These are phyloP conservation scores for Xanthoceras sorbifolium DNA, from an alignment of 345 rosid genomes.

Conservation along the genomic window DNA sequence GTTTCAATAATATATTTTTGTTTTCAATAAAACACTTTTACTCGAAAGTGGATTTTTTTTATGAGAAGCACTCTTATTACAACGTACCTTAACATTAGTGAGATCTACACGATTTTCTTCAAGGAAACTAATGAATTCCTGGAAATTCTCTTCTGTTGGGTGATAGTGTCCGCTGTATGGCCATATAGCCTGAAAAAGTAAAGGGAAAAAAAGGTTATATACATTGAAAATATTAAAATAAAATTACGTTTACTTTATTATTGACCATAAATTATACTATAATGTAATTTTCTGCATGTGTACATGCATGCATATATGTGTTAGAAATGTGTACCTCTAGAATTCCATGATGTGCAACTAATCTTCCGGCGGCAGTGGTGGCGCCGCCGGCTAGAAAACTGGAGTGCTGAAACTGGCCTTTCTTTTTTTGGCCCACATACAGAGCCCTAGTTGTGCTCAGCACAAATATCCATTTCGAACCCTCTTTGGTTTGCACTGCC, in stretches of 20 bases:
- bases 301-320: background rate
- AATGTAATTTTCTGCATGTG: background rate
- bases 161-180: slow-evolving; percentile 97
- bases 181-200: slow-evolving; percentile 72
- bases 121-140: slow-evolving; percentile 71
- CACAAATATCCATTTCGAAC: slow-evolving; percentile 70
- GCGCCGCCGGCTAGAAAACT: slow-evolving; percentile 74
- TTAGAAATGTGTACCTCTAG: slow-evolving; percentile 42
- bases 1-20: background rate
- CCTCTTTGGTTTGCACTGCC: slow-evolving; percentile 41
- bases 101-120: slow-evolving; percentile 71
- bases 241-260: too few relatives aligned
- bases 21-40: too few relatives aligned
- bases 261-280: background rate
- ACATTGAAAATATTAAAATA: too few relatives aligned
- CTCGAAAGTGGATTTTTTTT: too few relatives aligned
- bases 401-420: slow-evolving; percentile 72
- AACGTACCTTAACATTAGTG: slow-evolving; percentile 71
- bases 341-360: slow-evolving; percentile 52
- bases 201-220: background rate
- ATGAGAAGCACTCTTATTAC: background rate
- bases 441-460: slow-evolving; percentile 57
- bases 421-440: slow-evolving; percentile 66
- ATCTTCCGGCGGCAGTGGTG: slow-evolving; percentile 69
- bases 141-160: slow-evolving; percentile 92